These are phyloP conservation scores for Rhododendron ovatum DNA, from an alignment of 148 eudicot species.

Conservation along the genomic window DNA sequence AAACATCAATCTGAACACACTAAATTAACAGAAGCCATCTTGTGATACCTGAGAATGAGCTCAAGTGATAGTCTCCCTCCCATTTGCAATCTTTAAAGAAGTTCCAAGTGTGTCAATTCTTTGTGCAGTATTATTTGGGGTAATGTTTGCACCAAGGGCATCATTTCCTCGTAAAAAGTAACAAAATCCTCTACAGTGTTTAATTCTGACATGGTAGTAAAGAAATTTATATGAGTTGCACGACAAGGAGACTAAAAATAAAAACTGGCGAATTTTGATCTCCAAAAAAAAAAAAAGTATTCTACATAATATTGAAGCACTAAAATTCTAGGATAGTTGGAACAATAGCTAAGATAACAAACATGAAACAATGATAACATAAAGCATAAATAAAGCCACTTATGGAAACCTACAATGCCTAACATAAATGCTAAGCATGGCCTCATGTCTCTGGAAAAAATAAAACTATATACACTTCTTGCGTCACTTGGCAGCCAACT, in stretches of 20 bases:
- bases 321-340: too few relatives aligned
- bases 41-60: slow-evolving; percentile 70
- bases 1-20: not conserved
- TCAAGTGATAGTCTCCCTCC: slow-evolving; percentile 73
- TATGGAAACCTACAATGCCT: too few relatives aligned
- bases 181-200: slow-evolving; percentile 92
- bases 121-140: slow-evolving; percentile 76
- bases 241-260: too few relatives aligned
- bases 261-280: too few relatives aligned
- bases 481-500: not conserved
- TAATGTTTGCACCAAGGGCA: slow-evolving; percentile 77
- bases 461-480: not conserved
- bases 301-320: too few relatives aligned
- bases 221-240: not conserved
- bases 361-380: too few relatives aligned
- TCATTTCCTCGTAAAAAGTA: slow-evolving; percentile 67
- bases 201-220: slow-evolving; percentile 52
- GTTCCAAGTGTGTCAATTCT: slow-evolving; percentile 53
- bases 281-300: not conserved
- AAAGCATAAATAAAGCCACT: too few relatives aligned
- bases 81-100: slow-evolving; percentile 61
- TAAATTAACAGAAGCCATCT: not conserved
- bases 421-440: too few relatives aligned
- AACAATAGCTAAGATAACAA: too few relatives aligned
- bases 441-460: too few relatives aligned